Base-by-base conservation (phyloP, 306 rosid genomes). In the Neltuma alba region DNA sequence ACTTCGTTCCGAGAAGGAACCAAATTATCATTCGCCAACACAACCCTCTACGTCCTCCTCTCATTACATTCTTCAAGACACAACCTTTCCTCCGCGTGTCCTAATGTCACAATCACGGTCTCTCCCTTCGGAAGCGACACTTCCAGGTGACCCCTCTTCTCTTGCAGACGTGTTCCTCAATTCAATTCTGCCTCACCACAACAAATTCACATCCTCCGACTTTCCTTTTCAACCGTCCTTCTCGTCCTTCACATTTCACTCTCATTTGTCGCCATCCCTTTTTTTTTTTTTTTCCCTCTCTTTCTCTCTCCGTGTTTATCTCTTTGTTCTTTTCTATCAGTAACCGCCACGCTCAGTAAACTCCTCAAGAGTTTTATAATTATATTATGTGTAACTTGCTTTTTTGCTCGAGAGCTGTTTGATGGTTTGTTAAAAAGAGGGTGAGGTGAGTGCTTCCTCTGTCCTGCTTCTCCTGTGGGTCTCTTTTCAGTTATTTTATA, bases 401-500 rank as follows among this genome's bases (percentile, higher is more conserved):
- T 65, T 37, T 20, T 20, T 20, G 30, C 71, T 1, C 7, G 30
- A 6, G 40, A 65, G 71, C 30, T 65, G 71, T 65, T 65, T 65
- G 47, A 20, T 74, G 54, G 38, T 55, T 74, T 74, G 67, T 61
- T 9, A 37, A 57, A 57, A 11, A 57, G 14, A 38, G 14, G 28
- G 34, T 57, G 27, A 74, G 68, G 31, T 57, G 65, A 57, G 63
- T 9, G 33, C 33, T 57, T 57, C 9, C 42, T 30, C 15, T 71
- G 37, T 34, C 67, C 75, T 54, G 36, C 28, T 9, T 48, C 50
- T 42, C 20, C 25, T 67, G 41, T 78, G 25, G 36, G 55, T 64
- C 75, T 66, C 57, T 23, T 31, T 62, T 75, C 25, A 12, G 37
- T 60, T 69, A 48, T 57, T 70, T 65, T 71, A 40, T 79, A 41